Evolutionary conservation across 2,329 filamentous ascomycete genomes (phyloP), one percentile per base, ranked within the genome.

Genomic region (Talaromyces funiculosus): DNA sequence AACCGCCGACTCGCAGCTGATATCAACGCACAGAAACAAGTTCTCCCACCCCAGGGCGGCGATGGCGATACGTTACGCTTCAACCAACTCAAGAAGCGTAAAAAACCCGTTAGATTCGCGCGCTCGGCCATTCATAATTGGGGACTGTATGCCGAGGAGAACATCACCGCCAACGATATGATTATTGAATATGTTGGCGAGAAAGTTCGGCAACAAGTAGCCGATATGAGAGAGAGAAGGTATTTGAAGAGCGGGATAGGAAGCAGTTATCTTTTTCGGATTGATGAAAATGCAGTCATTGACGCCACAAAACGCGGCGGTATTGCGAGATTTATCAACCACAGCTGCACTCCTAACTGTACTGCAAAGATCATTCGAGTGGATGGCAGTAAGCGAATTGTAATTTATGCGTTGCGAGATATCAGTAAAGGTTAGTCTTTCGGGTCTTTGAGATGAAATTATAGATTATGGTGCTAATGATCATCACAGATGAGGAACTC

Each of bases 101-200:
- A 97, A 86, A 99, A 99, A 81, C 92, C 93, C 1, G 94, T 99
- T 73, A 94, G 95, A 73, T 99, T 99, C 76, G 94, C 93, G 61
- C 86, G 94, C 47, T 99, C 94, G 57, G 94, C 94, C 49, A 99
- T 99, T 68, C 94, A 99, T 77, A 97, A 97, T 70, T 99, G 94
- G 94, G 94, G 94, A 29, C 79, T 99, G 29, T 99, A 99, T 72
- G 92, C 94, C 3, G 93, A 97, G 82, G 94, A 99, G 77, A 94
- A 96, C 71, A 99, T 99, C 65, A 85, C 89, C 62, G 92, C 93
- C 73, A 95, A 96, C 74, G 94, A 99, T 76, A 97, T 99, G 92
- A 99, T 99, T 73, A 99, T 99, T 71, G 94, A 99, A 78, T 99
- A 99, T 72, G 94, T 99, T 10, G 94, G 94, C 63, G 94, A 99